phyloP scores from a whole-genome alignment of 495 filamentous ascomycete species.

The Neurospora sp. region DNA sequence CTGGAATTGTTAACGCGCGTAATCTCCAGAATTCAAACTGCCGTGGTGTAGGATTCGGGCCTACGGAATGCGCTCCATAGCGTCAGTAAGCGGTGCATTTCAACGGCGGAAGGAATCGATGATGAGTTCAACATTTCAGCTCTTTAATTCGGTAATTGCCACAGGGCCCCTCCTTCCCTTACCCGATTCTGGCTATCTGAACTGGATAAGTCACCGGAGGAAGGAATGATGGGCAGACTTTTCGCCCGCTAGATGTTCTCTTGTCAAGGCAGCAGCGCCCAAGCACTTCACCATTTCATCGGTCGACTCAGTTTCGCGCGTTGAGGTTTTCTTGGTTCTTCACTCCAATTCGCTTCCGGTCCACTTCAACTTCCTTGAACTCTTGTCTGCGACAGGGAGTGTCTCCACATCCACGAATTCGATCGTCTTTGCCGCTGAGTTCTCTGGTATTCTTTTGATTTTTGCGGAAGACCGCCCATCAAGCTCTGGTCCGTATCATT shows the following conservation, averaged over 20 bases:
- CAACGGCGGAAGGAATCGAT: not conserved
- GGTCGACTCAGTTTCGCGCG: not conserved
- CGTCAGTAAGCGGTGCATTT: too few relatives aligned
- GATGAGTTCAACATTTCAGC: not conserved
- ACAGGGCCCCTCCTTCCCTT: not conserved
- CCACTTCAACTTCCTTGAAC: not conserved
- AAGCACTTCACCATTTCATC: not conserved
- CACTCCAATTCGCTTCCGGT: not conserved
- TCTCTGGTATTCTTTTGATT: not conserved
- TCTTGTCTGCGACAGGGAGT: not conserved
- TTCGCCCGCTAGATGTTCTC: not conserved
- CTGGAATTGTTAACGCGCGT: not conserved
- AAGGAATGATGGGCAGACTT: not conserved
- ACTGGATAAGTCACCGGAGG: not conserved
- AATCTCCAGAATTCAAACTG: not conserved
- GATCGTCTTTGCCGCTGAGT: not conserved
- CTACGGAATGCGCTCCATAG: too few relatives aligned
- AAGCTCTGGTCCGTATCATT: not conserved
- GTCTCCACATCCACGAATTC: not conserved
- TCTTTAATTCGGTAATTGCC: not conserved
- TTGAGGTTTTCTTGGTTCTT: not conserved
- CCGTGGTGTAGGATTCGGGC: not conserved
- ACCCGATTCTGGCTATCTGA: not conserved
- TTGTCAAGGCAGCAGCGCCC: not conserved
- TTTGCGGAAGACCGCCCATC: not conserved